Evolutionary conservation across 1,284 basidiomycete species (phyloP), one percentile per base, ranked within the genome.

Genomic region (Cystobasidium sp.): DNA sequence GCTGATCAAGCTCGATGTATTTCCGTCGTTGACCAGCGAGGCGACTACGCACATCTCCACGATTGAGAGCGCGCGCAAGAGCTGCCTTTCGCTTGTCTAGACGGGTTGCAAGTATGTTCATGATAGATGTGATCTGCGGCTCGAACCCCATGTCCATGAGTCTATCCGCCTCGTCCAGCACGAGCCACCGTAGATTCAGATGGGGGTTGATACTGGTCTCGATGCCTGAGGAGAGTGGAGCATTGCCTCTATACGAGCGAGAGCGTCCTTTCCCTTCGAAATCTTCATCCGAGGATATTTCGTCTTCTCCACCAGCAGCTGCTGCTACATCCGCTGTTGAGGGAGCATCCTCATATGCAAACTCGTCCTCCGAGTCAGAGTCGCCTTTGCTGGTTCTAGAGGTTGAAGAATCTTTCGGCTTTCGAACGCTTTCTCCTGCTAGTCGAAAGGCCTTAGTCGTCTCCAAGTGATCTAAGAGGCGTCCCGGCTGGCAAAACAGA

Each of bases 91-190:
- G 62, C 44, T 49, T 65, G 43, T 66, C 61, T 8, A 73, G 53
- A 41, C 93, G 86, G 0, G 92, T 92, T 73, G 96, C 92, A 16
- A 97, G 82, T 14, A 91, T 89, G 79, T 90, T 88, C 68, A 98
- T 84, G 78, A 99, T 97, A 0, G 93, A 94, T 62, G 87, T 79
- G 66, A 84, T 81, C 75, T 84, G 83, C 62, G 84, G 83, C 76
- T 84, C 82, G 74, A 84, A 84, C 47, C 84, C 84, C 78, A 84
- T 81, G 79, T 92, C 90, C 87, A 91, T 89, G 52, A 92, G 82
- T 12, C 95, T 85, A 83, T 99, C 97, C 2, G 97, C 96, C 84
- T 99, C 97, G 81, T 99, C 97, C 41, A 99, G 87, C 0, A 99
- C 90, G 18, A 99, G 86, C 93, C 96, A 99, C 68, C 93, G 88